Conservation (phyloP, 176 grass and related monocot species). For the Raddia distichophylla region DNA sequence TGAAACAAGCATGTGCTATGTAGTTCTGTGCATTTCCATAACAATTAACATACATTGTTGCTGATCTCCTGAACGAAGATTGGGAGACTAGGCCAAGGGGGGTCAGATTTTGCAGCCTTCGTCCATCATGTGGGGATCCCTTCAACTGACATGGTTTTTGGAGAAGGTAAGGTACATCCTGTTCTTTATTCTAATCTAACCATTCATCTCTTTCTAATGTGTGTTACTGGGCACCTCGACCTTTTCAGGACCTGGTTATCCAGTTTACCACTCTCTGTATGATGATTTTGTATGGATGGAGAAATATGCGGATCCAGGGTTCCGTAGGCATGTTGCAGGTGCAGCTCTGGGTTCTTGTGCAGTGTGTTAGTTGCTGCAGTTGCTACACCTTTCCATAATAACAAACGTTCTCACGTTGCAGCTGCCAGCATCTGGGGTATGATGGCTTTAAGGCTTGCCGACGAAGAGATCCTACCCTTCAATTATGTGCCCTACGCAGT, state of each 20-base stretch:
- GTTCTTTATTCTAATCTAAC: not conserved
- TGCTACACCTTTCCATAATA: not conserved
- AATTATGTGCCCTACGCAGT: constrained; percentile 63
- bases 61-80: constrained; percentile 53
- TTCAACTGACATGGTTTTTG: constrained; percentile 73
- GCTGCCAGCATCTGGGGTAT: constrained; percentile 90
- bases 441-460: constrained; percentile 74
- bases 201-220: constrained; percentile 5
- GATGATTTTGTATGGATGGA: constrained; percentile 88
- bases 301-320: constrained; percentile 86
- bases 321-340: constrained; percentile 85
- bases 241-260: constrained; percentile 57
- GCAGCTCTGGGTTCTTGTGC: not conserved
- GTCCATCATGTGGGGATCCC: constrained; percentile 81
- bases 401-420: constrained; percentile 36
- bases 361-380: not conserved
- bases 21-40: not conserved
- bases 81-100: constrained; percentile 68
- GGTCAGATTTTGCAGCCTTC: constrained; percentile 77
- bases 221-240: not conserved
- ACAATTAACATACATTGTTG: not conserved
- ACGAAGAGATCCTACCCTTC: constrained; percentile 80
- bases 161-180: constrained; percentile 53
- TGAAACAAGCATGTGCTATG: not conserved
- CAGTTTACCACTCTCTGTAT: constrained; percentile 86